Evolutionary conservation across 176 grass and related monocot genomes (phyloP).

Genomic region (Guadua angustifolia): DNA sequence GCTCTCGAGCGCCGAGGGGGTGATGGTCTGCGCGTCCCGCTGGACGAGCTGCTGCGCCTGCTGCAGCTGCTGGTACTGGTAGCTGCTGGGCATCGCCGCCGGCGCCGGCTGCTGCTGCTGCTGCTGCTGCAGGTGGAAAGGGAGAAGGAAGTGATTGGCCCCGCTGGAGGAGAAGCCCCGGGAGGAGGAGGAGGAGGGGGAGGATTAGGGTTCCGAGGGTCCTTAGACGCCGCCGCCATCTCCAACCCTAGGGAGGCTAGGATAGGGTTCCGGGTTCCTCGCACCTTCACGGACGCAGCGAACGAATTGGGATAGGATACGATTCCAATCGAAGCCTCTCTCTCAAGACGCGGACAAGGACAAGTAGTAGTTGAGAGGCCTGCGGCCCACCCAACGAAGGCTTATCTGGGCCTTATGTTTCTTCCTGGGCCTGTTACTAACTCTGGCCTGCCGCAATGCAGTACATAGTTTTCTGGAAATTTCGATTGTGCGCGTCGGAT

Average conservation of each 20-base stretch:
- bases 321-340: no score
- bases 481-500: no score
- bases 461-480: no score
- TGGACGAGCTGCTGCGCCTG: slow-evolving; percentile 94
- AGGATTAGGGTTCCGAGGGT: slow-evolving; percentile 40
- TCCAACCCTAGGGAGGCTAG: neutral
- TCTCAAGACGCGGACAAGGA: no score
- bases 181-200: slow-evolving; percentile 44
- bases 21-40: slow-evolving; percentile 91
- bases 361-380: no score
- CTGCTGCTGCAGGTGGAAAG: slow-evolving; percentile 84
- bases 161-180: slow-evolving; percentile 24
- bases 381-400: no score
- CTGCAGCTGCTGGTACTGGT: slow-evolving; percentile 73
- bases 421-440: no score
- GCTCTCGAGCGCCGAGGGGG: slow-evolving; percentile 87
- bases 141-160: slow-evolving; percentile 70
- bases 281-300: no score
- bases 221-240: neutral
- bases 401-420: no score
- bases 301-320: no score
- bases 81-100: slow-evolving; percentile 15
- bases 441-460: no score
- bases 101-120: slow-evolving; percentile 32
- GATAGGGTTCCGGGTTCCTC: neutral